Base-by-base conservation (phyloP, 805 yeast species). In the Metschnikowia matae region DNA sequence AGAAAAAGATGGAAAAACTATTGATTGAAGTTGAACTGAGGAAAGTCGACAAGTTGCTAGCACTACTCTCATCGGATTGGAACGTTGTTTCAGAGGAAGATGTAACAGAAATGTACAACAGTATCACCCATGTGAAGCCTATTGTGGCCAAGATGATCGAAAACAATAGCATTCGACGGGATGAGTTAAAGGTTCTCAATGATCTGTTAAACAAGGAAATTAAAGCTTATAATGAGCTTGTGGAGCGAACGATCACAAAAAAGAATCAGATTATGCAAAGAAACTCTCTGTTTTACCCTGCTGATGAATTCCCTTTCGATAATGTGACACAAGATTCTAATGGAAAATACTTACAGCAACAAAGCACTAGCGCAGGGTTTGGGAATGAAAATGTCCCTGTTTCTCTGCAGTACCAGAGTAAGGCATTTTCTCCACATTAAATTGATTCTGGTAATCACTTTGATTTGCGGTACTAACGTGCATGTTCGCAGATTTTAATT, bases 131-230 rank as follows among this genome's bases (percentile, higher is more conserved):
- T 4, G 70, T 89, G 45, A 82, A 96, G 55, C 89, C 90, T 0
- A 79, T 82, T 53, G 73, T 94, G 53, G 88, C 88, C 14, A 81
- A 81, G 60, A 70, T 84, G 59, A 81, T 94, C 54, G 96, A 89
- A 50, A 82, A 87, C 65, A 87, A 89, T 65, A 78, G 89, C 35
- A 78, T 80, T 41, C 80, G 89, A 60, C 82, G 86, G 62, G 87
- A 90, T 58, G 97, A 92, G 54, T 71, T 92, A 52, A 71, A 83
- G 53, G 80, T 80, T 18, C 73, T 92, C 58, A 85, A 89, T 60
- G 79, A 80, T 53, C 86, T 87, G 54, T 76, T 92, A 49, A 80
- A 80, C 50, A 74, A 75, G 44, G 94, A 96, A 15, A 80, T 87
- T 47, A 74, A 78, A 39, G 68, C 78, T 8, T 94, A 89, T 65